These are phyloP conservation scores for Alternaria metachromatica DNA, from an alignment of 2,329 filamentous ascomycete genomes.

Conservation along the genomic window DNA sequence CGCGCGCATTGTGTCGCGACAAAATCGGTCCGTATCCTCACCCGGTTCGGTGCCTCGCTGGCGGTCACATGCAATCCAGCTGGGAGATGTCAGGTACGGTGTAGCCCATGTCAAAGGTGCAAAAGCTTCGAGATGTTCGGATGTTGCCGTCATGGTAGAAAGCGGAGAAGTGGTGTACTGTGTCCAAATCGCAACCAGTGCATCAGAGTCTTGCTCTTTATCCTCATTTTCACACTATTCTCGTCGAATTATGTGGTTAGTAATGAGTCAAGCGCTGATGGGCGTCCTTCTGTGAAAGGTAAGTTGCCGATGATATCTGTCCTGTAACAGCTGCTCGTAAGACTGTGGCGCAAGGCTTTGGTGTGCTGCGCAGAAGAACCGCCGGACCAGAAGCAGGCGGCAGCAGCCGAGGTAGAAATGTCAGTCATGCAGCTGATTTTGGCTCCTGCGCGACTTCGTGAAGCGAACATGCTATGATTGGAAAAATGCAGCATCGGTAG, in stretches of 20 bases:
- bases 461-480: not conserved
- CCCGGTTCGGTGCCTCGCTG: slow-evolving; percentile 13
- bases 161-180: not conserved
- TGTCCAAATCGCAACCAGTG: not conserved
- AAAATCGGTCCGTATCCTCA: slow-evolving; percentile 22
- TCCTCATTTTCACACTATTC: not conserved
- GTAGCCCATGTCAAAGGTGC: slow-evolving; percentile 30
- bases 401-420: not conserved
- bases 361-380: not conserved
- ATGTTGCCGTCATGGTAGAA: slow-evolving; percentile 12
- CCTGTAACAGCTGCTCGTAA: not conserved
- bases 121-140: slow-evolving; percentile 26
- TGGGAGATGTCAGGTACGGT: slow-evolving; percentile 25
- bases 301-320: not conserved
- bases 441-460: not conserved
- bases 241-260: not conserved
- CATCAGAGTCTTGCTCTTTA: not conserved
- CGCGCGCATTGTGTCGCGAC: slow-evolving; percentile 20
- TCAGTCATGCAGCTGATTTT: not conserved
- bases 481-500: not conserved
- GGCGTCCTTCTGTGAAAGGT: not conserved
- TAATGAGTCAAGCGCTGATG: not conserved
- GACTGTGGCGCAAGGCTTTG: not conserved
- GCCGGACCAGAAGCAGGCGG: not conserved
- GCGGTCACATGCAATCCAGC: slow-evolving; percentile 26